Evolutionary conservation across 2,329 filamentous ascomycete species (phyloP), one percentile per base, ranked within the genome.

Genomic region (Onygenales sp.): DNA sequence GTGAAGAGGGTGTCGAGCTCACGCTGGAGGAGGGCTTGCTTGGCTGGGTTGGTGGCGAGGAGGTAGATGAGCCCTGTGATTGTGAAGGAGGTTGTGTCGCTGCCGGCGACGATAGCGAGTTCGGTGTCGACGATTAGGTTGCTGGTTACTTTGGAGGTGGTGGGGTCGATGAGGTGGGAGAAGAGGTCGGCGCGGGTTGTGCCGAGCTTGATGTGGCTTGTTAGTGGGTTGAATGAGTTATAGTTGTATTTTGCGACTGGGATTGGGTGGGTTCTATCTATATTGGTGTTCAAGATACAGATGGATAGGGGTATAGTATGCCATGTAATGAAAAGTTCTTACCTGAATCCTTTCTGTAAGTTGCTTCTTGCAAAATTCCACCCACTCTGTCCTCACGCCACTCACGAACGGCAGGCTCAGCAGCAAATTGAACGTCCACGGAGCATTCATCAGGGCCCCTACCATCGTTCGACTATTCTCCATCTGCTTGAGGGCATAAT

Each of bases 71-170:
- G 50, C n/a, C 57, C 44, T 3, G 66, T 61, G 3, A 71, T 57
- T 1, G 65, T 63, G 6, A 60, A 59, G 0, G 65, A 64, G 3
- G 60, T 67, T 11, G 68, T 73, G 36, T 72, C 70, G 47, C 68
- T 71, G 11, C 49, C 53, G 10, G 57, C 55, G 4, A 55, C 43
- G 36, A 55, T 55, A n/a, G 51, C 41, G 41, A 57, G 41, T 33
- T 57, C 50, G 31, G 42, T 31, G 31, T 55, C 46, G 32, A 38
- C 44, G 35, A 50, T 36, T 21, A 58, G 42, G 27, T 55, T 54
- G 8, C 50, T 44, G 17, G 39, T 27, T 11, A 36, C 11, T 9
- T 11, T 41, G 17, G 41, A 17, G 21, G 17, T 17, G 17, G 36
- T 9, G 33, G 31, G 27, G 7, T 41, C 46, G 14, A 55, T 38